phyloP scores from a whole-genome alignment of 495 filamentous ascomycete species.

The Neurospora sp. region DNA sequence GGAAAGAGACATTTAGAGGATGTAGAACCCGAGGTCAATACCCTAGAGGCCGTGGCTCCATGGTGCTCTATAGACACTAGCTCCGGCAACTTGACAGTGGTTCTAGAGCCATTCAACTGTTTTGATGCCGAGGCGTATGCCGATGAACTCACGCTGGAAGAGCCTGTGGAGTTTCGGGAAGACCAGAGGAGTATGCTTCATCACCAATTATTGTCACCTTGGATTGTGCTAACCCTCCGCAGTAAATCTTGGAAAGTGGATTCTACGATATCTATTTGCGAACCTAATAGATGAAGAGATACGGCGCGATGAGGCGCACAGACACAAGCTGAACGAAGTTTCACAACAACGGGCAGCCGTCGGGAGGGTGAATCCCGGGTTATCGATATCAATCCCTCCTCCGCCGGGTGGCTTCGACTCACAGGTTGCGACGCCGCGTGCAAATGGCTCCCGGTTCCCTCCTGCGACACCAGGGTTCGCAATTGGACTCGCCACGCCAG shows the following conservation, averaged over 20 bases:
- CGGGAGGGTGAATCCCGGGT: slow-evolving; percentile 47
- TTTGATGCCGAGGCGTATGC: slow-evolving; percentile 98
- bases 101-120: slow-evolving; percentile 89
- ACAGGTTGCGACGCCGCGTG: slow-evolving; percentile 51
- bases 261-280: slow-evolving; percentile 85
- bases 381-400: slow-evolving; percentile 61
- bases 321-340: slow-evolving; percentile 52
- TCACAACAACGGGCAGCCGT: slow-evolving; percentile 46
- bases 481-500: slow-evolving; percentile 73
- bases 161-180: slow-evolving; percentile 70
- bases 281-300: slow-evolving; percentile 86
- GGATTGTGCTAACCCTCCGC: slow-evolving; percentile 3
- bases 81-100: slow-evolving; percentile 80
- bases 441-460: slow-evolving; percentile 46
- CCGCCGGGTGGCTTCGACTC: slow-evolving; percentile 31
- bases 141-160: slow-evolving; percentile 66
- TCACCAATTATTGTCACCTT: not conserved
- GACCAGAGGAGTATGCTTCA: slow-evolving; percentile 78
- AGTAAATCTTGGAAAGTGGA: slow-evolving; percentile 95
- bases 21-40: slow-evolving; percentile 80
- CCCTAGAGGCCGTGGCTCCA: slow-evolving; percentile 75
- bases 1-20: slow-evolving; percentile 91
- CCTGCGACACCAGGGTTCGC: slow-evolving; percentile 61
- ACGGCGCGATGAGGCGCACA: slow-evolving; percentile 62
- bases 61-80: slow-evolving; percentile 94